phyloP scores from a whole-genome alignment of 2,329 filamentous ascomycete genomes.

The Paecilomyces formosus region DNA sequence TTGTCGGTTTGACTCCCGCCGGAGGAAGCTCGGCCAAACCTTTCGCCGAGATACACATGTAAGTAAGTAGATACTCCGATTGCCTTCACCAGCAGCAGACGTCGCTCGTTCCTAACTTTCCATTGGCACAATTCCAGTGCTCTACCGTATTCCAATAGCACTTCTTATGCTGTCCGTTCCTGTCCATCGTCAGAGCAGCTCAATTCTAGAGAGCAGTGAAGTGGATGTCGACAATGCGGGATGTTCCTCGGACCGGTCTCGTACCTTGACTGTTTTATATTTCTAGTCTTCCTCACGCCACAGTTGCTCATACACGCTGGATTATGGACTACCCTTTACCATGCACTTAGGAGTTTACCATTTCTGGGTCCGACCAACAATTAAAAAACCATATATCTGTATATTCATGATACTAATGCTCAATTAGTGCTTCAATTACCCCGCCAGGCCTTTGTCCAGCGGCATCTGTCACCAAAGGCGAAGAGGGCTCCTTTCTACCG shows the following conservation, averaged over 20 bases:
- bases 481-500: constrained; percentile 57
- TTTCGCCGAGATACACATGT: too few species aligned
- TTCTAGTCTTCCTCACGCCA: constrained; percentile 62
- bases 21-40: background rate
- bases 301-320: constrained; percentile 65
- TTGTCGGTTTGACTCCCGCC: background rate
- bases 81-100: too few species aligned
- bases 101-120: too few species aligned
- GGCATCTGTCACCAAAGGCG: constrained; percentile 42
- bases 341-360: constrained; percentile 56
- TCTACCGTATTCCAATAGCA: too few species aligned
- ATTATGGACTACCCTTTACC: constrained; percentile 50
- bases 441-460: constrained; percentile 50
- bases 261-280: constrained; percentile 67
- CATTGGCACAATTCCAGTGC: too few species aligned
- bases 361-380: constrained; percentile 51
- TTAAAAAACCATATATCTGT: too few species aligned
- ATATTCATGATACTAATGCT: background rate
- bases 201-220: background rate
- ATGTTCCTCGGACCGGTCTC: constrained; percentile 72
- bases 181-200: background rate
- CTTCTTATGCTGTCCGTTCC: background rate
- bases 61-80: too few species aligned
- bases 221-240: constrained; percentile 7
- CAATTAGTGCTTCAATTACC: constrained; percentile 53